These are phyloP conservation scores for Pseudopyrenochaeta lycopersici DNA, from an alignment of 2,329 filamentous ascomycete genomes.

Conservation along the genomic window DNA sequence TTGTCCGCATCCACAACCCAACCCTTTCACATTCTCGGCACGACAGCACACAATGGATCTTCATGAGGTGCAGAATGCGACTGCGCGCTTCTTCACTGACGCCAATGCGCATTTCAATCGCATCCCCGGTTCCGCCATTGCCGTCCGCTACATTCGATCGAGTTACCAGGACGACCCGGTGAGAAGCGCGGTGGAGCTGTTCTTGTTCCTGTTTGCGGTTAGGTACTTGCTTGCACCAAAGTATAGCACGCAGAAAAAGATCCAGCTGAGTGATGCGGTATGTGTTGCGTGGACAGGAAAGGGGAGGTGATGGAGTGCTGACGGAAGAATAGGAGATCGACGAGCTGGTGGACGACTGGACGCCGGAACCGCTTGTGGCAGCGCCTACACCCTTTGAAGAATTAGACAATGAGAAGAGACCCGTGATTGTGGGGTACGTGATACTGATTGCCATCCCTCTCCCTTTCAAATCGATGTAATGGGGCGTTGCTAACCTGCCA, in stretches of 20 bases:
- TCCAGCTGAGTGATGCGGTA: conserved; percentile 85
- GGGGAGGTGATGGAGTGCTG: conserved; percentile 13
- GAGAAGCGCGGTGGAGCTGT: conserved; percentile 89
- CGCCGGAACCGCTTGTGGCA: conserved; percentile 87
- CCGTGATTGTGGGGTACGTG: conserved; percentile 83
- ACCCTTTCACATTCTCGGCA: conserved; percentile 1
- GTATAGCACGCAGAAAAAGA: conserved; percentile 89
- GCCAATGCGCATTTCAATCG: conserved; percentile 79
- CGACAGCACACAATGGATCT: conserved; percentile 59
- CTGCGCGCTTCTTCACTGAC: conserved; percentile 64
- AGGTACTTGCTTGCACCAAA: conserved; percentile 90
- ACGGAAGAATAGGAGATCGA: conserved; percentile 77
- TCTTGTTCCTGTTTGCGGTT: conserved; percentile 94
- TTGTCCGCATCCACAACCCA: conserved; percentile 2
- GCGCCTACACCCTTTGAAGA: conserved; percentile 78
- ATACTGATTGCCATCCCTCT: not conserved
- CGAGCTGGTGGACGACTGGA: conserved; percentile 96
- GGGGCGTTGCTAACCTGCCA: conserved; percentile 17
- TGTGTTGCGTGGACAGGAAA: conserved; percentile 18
- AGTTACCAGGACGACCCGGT: conserved; percentile 98
- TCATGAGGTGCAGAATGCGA: conserved; percentile 63
- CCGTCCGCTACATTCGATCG: conserved; percentile 93
- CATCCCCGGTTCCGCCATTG: conserved; percentile 90
- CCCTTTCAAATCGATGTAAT: not conserved
- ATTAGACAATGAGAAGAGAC: conserved; percentile 81